Conservation (phyloP, 768 basidiomycete species). For the Rhodotorula kratochvilovae region DNA sequence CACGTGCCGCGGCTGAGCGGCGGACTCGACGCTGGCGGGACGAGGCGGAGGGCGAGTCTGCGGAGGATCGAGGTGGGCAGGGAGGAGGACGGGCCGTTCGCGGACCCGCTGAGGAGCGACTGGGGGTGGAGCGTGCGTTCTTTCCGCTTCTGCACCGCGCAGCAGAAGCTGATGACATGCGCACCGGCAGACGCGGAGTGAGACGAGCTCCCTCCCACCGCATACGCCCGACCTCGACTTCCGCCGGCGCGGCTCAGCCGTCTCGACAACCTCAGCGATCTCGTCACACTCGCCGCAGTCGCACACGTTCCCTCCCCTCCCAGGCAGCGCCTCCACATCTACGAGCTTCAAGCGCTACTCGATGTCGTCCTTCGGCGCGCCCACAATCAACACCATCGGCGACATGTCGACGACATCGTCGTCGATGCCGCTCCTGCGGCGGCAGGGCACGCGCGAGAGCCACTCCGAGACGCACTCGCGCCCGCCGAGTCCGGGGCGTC, state of each 20-base stretch:
- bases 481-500: not conserved
- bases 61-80: not conserved
- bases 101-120: slow-evolving; percentile 3
- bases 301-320: not conserved
- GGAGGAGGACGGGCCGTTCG: slow-evolving; percentile 17
- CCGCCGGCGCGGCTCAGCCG: slow-evolving; percentile 10
- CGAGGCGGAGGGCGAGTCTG: not conserved
- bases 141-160: not conserved
- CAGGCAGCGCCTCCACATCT: not conserved
- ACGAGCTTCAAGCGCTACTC: slow-evolving; percentile 7
- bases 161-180: too few species aligned
- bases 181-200: not conserved
- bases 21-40: not conserved
- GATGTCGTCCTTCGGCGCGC: slow-evolving; percentile 20
- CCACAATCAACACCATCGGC: slow-evolving; percentile 27
- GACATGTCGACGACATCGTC: slow-evolving; percentile 15
- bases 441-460: slow-evolving; percentile 3
- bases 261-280: slow-evolving; percentile 24
- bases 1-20: not conserved
- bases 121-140: not conserved
- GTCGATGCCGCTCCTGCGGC: slow-evolving; percentile 18
- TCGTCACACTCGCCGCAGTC: slow-evolving; percentile 1
- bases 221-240: not conserved
- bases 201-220: not conserved
- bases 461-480: not conserved